phyloP scores from a whole-genome alignment of 192 early-diverging fungal species.

The Umbelopsis sp. region DNA sequence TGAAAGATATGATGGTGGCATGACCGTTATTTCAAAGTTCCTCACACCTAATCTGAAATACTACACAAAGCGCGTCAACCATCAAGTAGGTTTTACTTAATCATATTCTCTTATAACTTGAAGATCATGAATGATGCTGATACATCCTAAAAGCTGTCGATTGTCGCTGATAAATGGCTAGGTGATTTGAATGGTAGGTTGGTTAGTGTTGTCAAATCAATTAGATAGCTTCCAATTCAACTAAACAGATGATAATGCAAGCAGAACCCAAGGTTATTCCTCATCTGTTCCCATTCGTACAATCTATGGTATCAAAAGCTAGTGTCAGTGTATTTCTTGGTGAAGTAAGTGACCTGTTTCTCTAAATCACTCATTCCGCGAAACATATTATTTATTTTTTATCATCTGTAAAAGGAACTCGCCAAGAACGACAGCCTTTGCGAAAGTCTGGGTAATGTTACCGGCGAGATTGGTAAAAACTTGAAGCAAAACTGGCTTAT shows the following conservation, averaged over 20 bases:
- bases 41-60: conserved; percentile 30
- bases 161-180: neutral
- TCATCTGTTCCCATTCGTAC: conserved; percentile 22
- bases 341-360: neutral
- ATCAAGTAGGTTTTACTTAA: conserved; percentile 8
- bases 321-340: conserved; percentile 28
- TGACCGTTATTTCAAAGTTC: conserved; percentile 20
- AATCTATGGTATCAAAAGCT: conserved; percentile 37
- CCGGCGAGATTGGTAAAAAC: neutral
- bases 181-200: conserved; percentile 15
- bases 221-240: neutral
- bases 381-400: neutral
- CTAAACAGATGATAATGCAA: no score
- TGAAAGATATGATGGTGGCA: neutral
- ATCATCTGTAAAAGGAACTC: neutral
- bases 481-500: neutral
- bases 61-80: conserved; percentile 26
- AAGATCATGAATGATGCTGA: neutral
- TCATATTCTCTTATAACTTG: neutral
- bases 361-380: neutral
- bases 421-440: neutral
- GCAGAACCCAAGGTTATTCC: conserved; percentile 24
- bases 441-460: neutral
- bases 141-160: neutral
- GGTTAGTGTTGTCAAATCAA: neutral